These are phyloP conservation scores for Chalara sp. DNA, from an alignment of 2,329 filamentous ascomycete species.

Conservation along the genomic window DNA sequence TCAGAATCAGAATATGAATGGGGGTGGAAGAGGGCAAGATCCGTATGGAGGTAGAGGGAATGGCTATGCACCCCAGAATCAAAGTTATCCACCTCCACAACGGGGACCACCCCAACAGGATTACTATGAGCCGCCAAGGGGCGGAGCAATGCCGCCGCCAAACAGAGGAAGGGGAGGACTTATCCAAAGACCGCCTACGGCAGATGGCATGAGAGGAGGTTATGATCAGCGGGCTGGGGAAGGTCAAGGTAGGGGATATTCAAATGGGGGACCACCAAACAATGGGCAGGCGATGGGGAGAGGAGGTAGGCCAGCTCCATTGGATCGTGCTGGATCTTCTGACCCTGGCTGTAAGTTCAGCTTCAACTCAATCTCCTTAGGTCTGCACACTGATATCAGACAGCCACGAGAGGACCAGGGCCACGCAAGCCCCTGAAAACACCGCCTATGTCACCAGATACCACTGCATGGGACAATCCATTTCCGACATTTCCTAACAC, in stretches of 20 bases:
- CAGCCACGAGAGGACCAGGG: conserved; percentile 6
- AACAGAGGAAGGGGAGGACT: conserved; percentile 19
- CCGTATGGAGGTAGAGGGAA: conserved; percentile 10
- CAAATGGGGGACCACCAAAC: conserved; percentile 14
- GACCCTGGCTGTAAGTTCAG: conserved; percentile 25
- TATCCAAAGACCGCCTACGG: conserved; percentile 21
- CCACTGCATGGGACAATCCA: conserved; percentile 38
- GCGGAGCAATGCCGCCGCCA: conserved; percentile 13
- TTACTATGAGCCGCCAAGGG: conserved; percentile 19
- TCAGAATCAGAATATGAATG: conserved; percentile 20
- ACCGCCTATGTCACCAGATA: conserved; percentile 31
- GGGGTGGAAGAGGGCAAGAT: conserved; percentile 15
- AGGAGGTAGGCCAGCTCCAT: conserved; percentile 19
- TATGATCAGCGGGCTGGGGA: conserved; percentile 19
- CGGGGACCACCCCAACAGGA: conserved; percentile 11
- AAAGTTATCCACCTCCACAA: conserved; percentile 21
- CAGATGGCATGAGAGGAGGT: conserved; percentile 17
- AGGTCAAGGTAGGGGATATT: conserved; percentile 21
- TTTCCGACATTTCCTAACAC: conserved; percentile 38
- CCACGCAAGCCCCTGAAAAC: conserved; percentile 20
- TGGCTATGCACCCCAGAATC: conserved; percentile 21
- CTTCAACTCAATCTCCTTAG: conserved; percentile 9
- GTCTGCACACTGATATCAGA: conserved; percentile 9
- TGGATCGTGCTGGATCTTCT: conserved; percentile 16
- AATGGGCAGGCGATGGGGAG: conserved; percentile 6